Percentiles rank a stretch among this genome's conserved stretches.
Conservation (phyloP, 768 basidiomycete genomes). For the Suillus subaureus region DNA sequence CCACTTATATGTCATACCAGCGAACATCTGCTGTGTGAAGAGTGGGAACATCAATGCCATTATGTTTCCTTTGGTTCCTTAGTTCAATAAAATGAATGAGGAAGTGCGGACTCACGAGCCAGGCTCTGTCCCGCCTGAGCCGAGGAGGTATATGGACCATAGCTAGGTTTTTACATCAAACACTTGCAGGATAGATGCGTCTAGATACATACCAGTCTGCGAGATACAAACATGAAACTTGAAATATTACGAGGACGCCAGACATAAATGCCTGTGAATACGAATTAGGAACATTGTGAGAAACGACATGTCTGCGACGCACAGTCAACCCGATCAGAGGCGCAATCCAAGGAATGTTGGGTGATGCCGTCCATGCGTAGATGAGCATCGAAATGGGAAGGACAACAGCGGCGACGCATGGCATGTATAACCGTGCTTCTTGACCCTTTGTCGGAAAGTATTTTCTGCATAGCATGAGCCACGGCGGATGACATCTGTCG, state of each 20-base stretch:
- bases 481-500: not conserved
- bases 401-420: slow-evolving; percentile 54
- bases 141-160: slow-evolving; percentile 51
- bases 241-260: slow-evolving; percentile 44
- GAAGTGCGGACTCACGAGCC: slow-evolving; percentile 34
- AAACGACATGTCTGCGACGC: not conserved
- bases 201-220: slow-evolving; percentile 47
- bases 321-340: slow-evolving; percentile 27
- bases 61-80: slow-evolving; percentile 35
- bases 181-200: not conserved
- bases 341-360: slow-evolving; percentile 62
- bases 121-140: slow-evolving; percentile 57
- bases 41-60: slow-evolving; percentile 50
- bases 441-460: slow-evolving; percentile 31
- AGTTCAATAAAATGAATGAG: not conserved
- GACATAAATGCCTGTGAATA: slow-evolving; percentile 42
- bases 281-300: slow-evolving; percentile 5
- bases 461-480: slow-evolving; percentile 29
- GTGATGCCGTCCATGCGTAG: slow-evolving; percentile 67
- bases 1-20: slow-evolving; percentile 50
- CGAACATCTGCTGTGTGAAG: slow-evolving; percentile 50
- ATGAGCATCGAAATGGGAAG: slow-evolving; percentile 65
- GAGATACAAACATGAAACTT: slow-evolving; percentile 48
- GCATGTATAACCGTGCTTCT: slow-evolving; percentile 62
- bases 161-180: slow-evolving; percentile 27